Conservation (phyloP, 23 red algal genomes). For the Pyropia haitanensis region DNA sequence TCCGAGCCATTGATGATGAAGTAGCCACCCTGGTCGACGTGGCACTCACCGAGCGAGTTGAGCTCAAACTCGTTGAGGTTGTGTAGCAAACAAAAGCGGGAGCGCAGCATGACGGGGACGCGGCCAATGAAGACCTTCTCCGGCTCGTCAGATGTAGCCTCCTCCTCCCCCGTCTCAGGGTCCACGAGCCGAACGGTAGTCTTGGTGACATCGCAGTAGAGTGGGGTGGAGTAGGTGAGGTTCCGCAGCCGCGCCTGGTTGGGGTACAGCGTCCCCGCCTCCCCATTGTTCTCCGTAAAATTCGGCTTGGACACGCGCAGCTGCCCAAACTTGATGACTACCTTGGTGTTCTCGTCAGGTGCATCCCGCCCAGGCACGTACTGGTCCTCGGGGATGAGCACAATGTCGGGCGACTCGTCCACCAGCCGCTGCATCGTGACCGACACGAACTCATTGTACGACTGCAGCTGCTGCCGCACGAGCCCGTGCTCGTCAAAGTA, state of each 20-base stretch:
- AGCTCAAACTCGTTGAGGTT: slow-evolving; percentile 45
- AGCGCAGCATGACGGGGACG: slow-evolving; percentile 94
- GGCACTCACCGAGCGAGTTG: slow-evolving; percentile 88
- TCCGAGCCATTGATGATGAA: slow-evolving; percentile 99
- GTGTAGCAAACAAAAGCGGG: slow-evolving; percentile 70
- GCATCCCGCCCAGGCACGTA: slow-evolving; percentile 69
- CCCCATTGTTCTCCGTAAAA: slow-evolving; percentile 83
- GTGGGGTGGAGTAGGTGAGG: slow-evolving; percentile 77
- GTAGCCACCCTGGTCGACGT: slow-evolving; percentile 95
- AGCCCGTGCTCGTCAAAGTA: slow-evolving; percentile 92
- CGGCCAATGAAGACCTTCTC: slow-evolving; percentile 55
- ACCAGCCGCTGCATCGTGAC: slow-evolving; percentile 78
- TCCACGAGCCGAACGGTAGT: slow-evolving; percentile 16
- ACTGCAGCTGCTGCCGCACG: slow-evolving; percentile 91
- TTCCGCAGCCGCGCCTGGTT: slow-evolving; percentile 91
- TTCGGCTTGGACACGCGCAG: slow-evolving; percentile 65
- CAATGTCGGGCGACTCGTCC: slow-evolving; percentile 77
- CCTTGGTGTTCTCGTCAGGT: slow-evolving; percentile 43
- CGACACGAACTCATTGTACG: slow-evolving; percentile 86
- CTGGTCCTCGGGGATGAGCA: slow-evolving; percentile 78
- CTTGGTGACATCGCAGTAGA: slow-evolving; percentile 81
- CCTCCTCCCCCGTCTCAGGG: slow-evolving; percentile 48
- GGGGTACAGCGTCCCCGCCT: slow-evolving; percentile 69
- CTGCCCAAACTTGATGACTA: slow-evolving; percentile 87
- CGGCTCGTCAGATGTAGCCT: slow-evolving; percentile 2